A percentile compares a stretch with the other conserved stretches of the same genome.
These are phyloP conservation scores for Mariannaea sp. DNA, from an alignment of 2,329 filamentous ascomycete species.

Conservation along the genomic window DNA sequence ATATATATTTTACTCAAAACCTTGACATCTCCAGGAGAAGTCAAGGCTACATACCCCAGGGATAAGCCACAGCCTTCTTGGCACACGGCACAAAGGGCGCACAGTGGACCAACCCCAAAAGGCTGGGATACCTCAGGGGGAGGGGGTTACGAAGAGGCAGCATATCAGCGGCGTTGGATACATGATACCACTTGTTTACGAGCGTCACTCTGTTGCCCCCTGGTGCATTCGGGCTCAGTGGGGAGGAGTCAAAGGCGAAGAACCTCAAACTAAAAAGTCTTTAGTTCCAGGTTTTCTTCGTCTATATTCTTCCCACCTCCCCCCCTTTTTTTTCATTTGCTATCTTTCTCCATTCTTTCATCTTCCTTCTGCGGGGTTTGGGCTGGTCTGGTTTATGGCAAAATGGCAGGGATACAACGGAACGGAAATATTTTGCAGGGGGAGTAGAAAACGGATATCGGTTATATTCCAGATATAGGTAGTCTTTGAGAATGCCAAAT, in stretches of 20 bases:
- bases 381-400: constrained; percentile 21
- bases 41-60: constrained; percentile 6
- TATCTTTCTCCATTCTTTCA: constrained; percentile 16
- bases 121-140: not conserved
- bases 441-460: not conserved
- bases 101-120: not conserved
- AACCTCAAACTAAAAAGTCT: not conserved
- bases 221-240: not conserved
- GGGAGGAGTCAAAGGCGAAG: not conserved
- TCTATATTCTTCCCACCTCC: constrained; percentile 2
- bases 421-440: constrained; percentile 10
- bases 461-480: not conserved
- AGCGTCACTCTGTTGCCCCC: not conserved
- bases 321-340: constrained; percentile 22
- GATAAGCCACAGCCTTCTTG: not conserved
- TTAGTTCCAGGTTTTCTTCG: constrained; percentile 17
- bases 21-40: constrained; percentile 9
- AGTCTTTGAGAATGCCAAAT: constrained; percentile 15
- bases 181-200: constrained; percentile 35
- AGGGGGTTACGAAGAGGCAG: constrained; percentile 25
- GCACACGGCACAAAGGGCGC: not conserved
- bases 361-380: not conserved
- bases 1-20: constrained; percentile 22
- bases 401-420: constrained; percentile 21
- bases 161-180: constrained; percentile 39